These are phyloP conservation scores for Colletotrichum gloeosporioides DNA, from an alignment of 2,329 filamentous ascomycete species.

Conservation along the genomic window DNA sequence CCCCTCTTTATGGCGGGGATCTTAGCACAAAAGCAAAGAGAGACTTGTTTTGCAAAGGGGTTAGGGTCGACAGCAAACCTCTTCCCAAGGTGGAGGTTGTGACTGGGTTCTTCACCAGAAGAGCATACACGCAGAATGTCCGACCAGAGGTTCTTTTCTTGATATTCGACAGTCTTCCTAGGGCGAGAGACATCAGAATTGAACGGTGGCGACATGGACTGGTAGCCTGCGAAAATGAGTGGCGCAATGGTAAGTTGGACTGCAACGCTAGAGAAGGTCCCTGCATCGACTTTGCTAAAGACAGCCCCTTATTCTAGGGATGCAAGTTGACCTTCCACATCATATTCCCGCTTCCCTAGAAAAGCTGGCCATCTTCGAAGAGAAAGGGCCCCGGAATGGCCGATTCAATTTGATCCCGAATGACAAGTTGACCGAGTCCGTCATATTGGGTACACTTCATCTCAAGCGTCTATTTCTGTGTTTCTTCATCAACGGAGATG, in stretches of 20 bases:
- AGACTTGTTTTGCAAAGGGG: not conserved
- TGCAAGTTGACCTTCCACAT: not conserved
- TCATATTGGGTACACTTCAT: not conserved
- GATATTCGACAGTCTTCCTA: not conserved
- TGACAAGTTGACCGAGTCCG: not conserved
- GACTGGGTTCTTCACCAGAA: not conserved
- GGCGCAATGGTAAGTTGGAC: not conserved
- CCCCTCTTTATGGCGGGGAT: not conserved
- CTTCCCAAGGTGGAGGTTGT: not conserved
- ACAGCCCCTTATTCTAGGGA: not conserved
- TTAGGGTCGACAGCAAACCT: not conserved
- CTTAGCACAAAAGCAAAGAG: not conserved
- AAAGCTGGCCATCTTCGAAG: not conserved
- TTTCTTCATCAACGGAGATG: not conserved
- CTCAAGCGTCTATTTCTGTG: not conserved
- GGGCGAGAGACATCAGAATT: not conserved
- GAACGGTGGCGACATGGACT: not conserved
- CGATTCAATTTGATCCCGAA: not conserved
- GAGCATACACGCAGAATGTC: not conserved
- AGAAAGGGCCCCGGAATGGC: not conserved
- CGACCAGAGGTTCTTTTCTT: not conserved
- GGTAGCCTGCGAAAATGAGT: not conserved
- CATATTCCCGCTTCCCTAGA: not conserved
- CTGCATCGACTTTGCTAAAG: not conserved
- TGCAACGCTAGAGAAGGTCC: not conserved